These are phyloP conservation scores for Nephromyces sp. DNA, from an alignment of 169 alveolate genomes.

Conservation along the genomic window DNA sequence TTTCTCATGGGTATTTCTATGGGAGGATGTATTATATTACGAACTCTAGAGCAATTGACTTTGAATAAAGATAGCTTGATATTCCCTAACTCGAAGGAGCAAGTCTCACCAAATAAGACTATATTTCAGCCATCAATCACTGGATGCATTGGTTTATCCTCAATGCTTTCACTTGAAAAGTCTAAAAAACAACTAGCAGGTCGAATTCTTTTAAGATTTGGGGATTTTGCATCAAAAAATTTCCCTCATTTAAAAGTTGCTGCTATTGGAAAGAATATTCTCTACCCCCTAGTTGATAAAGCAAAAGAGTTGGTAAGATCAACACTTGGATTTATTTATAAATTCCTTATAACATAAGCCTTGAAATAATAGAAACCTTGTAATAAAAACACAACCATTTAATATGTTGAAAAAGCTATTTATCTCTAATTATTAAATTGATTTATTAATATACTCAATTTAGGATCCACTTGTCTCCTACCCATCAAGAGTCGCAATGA, in stretches of 20 bases:
- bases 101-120: background rate
- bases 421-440: background rate
- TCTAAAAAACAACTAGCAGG: slow-evolving; percentile 3
- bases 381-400: background rate
- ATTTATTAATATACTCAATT: background rate
- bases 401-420: background rate
- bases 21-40: slow-evolving; percentile 28
- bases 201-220: background rate
- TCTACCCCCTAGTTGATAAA: slow-evolving; percentile 11
- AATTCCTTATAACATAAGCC: no score
- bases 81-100: background rate
- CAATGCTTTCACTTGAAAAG: slow-evolving; percentile 26
- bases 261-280: background rate
- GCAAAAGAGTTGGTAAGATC: slow-evolving; percentile 9
- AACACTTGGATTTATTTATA: no score
- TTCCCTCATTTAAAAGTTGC: slow-evolving; percentile 12
- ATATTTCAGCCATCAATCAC: background rate
- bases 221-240: slow-evolving; percentile 10
- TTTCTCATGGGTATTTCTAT: slow-evolving; percentile 29
- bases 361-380: no score
- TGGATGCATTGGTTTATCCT: slow-evolving; percentile 16
- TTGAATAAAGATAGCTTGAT: slow-evolving; percentile 4
- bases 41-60: slow-evolving; percentile 21
- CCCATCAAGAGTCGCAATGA: slow-evolving; percentile 16
- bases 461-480: slow-evolving; percentile 23